A percentile compares a stretch with the other conserved stretches of the same genome.
These are phyloP conservation scores for Cajanus cajan DNA, from an alignment of 306 rosid genomes.

Conservation along the genomic window DNA sequence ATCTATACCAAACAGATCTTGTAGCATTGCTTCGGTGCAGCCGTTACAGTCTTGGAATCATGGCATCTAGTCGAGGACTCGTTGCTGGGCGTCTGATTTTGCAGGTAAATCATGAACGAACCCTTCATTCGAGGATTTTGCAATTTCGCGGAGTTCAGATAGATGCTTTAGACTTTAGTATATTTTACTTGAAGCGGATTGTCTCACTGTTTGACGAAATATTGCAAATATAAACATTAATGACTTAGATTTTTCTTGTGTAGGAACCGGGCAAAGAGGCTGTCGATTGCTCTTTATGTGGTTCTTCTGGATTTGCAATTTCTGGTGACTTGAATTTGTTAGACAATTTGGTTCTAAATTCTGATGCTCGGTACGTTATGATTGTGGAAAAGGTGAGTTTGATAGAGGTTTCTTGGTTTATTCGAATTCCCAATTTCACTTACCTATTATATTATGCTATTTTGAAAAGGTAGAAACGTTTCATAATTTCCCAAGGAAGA, in stretches of 20 bases:
- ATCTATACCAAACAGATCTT: constrained; percentile 50
- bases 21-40: constrained; percentile 90
- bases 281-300: constrained; percentile 74
- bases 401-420: constrained; percentile 1
- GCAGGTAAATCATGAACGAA: constrained; percentile 44
- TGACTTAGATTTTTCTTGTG: not conserved
- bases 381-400: constrained; percentile 77
- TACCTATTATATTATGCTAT: constrained; percentile 2
- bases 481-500: not conserved
- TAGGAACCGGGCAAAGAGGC: constrained; percentile 77
- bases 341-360: constrained; percentile 46
- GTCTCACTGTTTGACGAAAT: constrained; percentile 6
- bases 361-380: constrained; percentile 85
- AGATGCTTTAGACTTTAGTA: no score
- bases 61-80: constrained; percentile 94
- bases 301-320: constrained; percentile 74
- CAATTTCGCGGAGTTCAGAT: not conserved
- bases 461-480: not conserved
- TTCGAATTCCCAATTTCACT: constrained; percentile 7
- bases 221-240: constrained; percentile 1
- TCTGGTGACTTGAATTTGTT: constrained; percentile 74
- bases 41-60: constrained; percentile 88
- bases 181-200: not conserved
- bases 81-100: constrained; percentile 72
- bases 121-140: constrained; percentile 8